Evolutionary conservation across 352 stramenopile species (phyloP), one percentile per base, ranked within the genome.

Genomic region (Blastocystis sp.): DNA sequence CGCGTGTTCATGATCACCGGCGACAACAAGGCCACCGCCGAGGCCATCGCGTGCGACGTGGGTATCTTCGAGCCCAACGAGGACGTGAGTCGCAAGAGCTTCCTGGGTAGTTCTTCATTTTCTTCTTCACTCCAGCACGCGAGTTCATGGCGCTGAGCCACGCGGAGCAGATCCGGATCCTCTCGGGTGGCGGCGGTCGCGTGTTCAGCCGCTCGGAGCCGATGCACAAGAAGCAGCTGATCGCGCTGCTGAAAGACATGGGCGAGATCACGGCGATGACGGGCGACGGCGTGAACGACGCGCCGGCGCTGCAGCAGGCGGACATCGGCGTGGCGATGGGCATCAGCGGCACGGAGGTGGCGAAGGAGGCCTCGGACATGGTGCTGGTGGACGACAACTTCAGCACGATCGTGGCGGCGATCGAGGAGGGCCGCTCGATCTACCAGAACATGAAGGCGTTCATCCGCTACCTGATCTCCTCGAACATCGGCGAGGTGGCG

Each of bases 341-440:
- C 57, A 94, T 96, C 77, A 94, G 92, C 27, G 96, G 95, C 44
- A 98, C 95, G 11, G 95, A 98, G 88, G 96, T 98, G 7, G 94
- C 96, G 9, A 97, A 97, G 91, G 93, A 98, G 85, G 96, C 96
- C 4, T 88, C 95, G 0, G 95, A 99, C 88, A 98, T 99, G 95
- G 89, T 99, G 38, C 87, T 99, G 27, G 89, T 90, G n/a, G 95
- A 99, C 87, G 96, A 99, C 89, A 98, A 98, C 90, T 99, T 99
- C 87, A 92, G 94, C 16, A 98, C 95, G 51, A 99, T 99, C 88
- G 95, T 98, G 54, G 90, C 91, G 38, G 90, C 90, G 34, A 89
- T 93, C 29, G 89, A 92, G 86, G 89, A 94, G 87, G 92, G 92
- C 21, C 78, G 91, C 18, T 88, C 86, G 44, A 93, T 94, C 71